A percentile compares a stretch with the other conserved stretches of the same genome.
Evolutionary conservation across 2,329 filamentous ascomycete species (phyloP).

Genomic region (Podosphaera leucotricha): DNA sequence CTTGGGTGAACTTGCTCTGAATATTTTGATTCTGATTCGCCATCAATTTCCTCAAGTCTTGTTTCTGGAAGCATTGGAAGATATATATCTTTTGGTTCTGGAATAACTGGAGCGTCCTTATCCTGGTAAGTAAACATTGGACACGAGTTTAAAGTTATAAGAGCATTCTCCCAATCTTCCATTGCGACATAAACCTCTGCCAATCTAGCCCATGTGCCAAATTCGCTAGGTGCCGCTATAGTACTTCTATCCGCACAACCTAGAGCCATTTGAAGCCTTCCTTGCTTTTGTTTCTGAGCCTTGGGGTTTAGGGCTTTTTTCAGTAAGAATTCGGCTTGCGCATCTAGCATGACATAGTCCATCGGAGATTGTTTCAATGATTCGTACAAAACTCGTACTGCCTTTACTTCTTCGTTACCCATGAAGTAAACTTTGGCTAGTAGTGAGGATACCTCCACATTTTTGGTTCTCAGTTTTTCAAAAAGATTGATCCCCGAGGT

Average conservation of each 20-base stretch:
- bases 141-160: constrained; percentile 90
- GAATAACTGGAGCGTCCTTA: constrained; percentile 87
- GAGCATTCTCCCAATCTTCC: constrained; percentile 89
- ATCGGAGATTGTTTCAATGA: constrained; percentile 80
- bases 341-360: constrained; percentile 92
- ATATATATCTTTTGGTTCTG: constrained; percentile 68
- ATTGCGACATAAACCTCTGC: constrained; percentile 83
- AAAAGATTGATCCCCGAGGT: constrained; percentile 94
- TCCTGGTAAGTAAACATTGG: constrained; percentile 99
- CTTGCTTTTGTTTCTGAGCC: constrained; percentile 30
- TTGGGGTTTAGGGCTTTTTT: constrained; percentile 45
- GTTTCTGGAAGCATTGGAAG: constrained; percentile 76
- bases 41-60: constrained; percentile 86
- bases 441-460: constrained; percentile 82
- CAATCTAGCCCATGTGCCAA: constrained; percentile 83
- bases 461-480: constrained; percentile 75
- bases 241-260: constrained; percentile 89
- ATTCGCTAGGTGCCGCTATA: constrained; percentile 86
- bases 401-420: constrained; percentile 93
- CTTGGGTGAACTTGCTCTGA: constrained; percentile 73
- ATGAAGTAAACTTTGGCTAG: constrained; percentile 79
- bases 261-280: constrained; percentile 62
- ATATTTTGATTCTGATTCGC: constrained; percentile 60
- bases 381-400: constrained; percentile 67
- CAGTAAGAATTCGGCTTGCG: constrained; percentile 77